phyloP scores from a whole-genome alignment of 768 basidiomycete genomes.

The Gymnopilus dilepis region DNA sequence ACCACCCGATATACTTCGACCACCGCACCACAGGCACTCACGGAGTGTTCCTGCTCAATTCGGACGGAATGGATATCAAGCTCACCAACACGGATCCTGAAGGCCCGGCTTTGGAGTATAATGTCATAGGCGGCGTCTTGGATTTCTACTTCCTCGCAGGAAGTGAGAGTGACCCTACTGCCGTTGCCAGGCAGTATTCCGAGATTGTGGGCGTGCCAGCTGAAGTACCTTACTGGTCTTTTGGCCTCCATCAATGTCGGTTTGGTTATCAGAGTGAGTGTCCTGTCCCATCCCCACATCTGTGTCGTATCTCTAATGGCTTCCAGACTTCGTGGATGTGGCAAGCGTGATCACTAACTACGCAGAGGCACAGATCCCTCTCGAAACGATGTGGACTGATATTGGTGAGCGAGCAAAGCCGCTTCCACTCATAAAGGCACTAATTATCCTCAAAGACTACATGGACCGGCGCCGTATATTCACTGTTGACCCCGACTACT shows the following conservation, averaged over 20 bases:
- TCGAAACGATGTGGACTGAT: slow-evolving; percentile 84
- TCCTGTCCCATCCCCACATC: background rate
- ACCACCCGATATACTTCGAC: slow-evolving; percentile 76
- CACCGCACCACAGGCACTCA: slow-evolving; percentile 70
- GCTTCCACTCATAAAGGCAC: background rate
- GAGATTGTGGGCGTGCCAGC: slow-evolving; percentile 69
- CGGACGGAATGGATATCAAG: slow-evolving; percentile 82
- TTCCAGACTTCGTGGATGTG: slow-evolving; percentile 65
- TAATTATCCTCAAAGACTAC: slow-evolving; percentile 50
- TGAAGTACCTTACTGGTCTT: slow-evolving; percentile 77
- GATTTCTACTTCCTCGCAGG: slow-evolving; percentile 84
- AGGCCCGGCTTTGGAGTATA: slow-evolving; percentile 65
- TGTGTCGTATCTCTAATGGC: background rate
- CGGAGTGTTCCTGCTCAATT: slow-evolving; percentile 71
- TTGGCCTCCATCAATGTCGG: slow-evolving; percentile 76
- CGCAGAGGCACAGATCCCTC: slow-evolving; percentile 62
- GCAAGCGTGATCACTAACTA: slow-evolving; percentile 67
- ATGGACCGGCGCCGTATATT: slow-evolving; percentile 73
- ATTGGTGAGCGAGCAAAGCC: slow-evolving; percentile 49
- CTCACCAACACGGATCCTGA: slow-evolving; percentile 46
- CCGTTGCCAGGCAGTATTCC: slow-evolving; percentile 71
- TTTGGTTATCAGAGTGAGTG: slow-evolving; percentile 66
- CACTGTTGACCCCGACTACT: slow-evolving; percentile 71
- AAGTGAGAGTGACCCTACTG: slow-evolving; percentile 58
- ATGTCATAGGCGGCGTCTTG: slow-evolving; percentile 76